Base-by-base conservation (phyloP, 495 filamentous ascomycete genomes). In the Cenococcum geophilum region DNA sequence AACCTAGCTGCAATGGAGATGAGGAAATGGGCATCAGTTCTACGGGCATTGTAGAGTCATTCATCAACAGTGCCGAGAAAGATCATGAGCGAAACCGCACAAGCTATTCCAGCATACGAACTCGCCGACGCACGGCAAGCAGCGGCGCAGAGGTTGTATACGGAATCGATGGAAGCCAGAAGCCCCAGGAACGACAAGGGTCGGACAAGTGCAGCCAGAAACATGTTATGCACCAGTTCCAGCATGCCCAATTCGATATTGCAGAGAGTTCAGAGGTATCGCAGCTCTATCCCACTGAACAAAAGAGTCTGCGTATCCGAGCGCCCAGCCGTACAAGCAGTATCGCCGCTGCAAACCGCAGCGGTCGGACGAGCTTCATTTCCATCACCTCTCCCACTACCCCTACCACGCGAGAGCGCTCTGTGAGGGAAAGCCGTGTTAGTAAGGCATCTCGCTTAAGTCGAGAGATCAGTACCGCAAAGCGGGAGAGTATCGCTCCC, bases 111-210 rank as follows among this genome's bases (percentile, higher is more conserved):
- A 25, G 14, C 55, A 35, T 11, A 18, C 34, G 21, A 61, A 62
- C 36, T 49, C 61, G 66, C 18, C 66, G 66, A 12, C 65, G 65
- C 20, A 68, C 66, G 10, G 66, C 66, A 12, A 57, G 49, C 25
- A 65, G 62, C 27, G 66, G 66, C 22, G 59, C 66, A 14, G 59
- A 68, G 20, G 51, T 68, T 6, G 8, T 59, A 21, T 62, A 65
- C 16, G 49, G 20, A 8, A 6, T 20, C 1, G 49, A 52, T 9
- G 23, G 18, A 8, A 32, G 21, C 18, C 0, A 52, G 23, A 52
- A 16, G 21, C 22, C 54, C 20, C 21, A 37, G 47, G 51, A 25
- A 22, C 36, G 23, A 8, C n/a, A 20, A 48, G 14, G 53, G 5
- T 43, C 34, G 42, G 27, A 32, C 21, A 36, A 42, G 16, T 14